Evolutionary conservation across 1,284 basidiomycete genomes (phyloP), one percentile per base, ranked within the genome.

Genomic region (Cutaneotrichosporon mucoides): DNA sequence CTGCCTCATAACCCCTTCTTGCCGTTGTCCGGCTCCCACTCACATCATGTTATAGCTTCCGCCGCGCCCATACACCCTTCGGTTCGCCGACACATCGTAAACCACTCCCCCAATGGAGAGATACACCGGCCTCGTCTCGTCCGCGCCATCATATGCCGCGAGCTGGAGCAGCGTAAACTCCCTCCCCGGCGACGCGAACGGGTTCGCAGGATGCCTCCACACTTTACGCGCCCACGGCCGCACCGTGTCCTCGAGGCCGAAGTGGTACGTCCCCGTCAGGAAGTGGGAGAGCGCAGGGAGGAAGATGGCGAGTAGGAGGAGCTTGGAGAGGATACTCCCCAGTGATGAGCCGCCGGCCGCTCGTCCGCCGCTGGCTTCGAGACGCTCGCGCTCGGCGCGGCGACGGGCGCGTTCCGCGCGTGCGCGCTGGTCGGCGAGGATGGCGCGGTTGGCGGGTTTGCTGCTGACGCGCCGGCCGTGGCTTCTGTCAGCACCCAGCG

Each of bases 61-160:
- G 8, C 78, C 78, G 34, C 70, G 68, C 0, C 77, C 77, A 61
- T 79, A 79, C 72, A 79, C 77, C 55, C 77, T 73, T 40, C 66
- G 65, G 63, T 78, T 78, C 48, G 66, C 57, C 5, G 68, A 63
- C 11, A 79, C 78, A 51, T 79, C 78, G 56, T 76, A 79, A 3
- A 79, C 73, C 56, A 89, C 87, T n/a, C 92, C 90, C 71, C 92
- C 89, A 71, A 98, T 89, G 63, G 89, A 91, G 56, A 97, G 79
- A 79, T 93, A 97, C 53, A 95, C 79, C 15, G 92, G 91, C 69
- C 82, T 85, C 40, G 79, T 81, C 13, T 82, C 76, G 58, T 86
- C 82, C 36, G 77, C 78, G 45, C 95, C 95, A 74, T 95, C 89
- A 76, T 85, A 93, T 63, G 83, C 79, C 34, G 85, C 79, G 41